phyloP scores from a whole-genome alignment of 2,329 filamentous ascomycete genomes.

The Fusarium chaquense region DNA sequence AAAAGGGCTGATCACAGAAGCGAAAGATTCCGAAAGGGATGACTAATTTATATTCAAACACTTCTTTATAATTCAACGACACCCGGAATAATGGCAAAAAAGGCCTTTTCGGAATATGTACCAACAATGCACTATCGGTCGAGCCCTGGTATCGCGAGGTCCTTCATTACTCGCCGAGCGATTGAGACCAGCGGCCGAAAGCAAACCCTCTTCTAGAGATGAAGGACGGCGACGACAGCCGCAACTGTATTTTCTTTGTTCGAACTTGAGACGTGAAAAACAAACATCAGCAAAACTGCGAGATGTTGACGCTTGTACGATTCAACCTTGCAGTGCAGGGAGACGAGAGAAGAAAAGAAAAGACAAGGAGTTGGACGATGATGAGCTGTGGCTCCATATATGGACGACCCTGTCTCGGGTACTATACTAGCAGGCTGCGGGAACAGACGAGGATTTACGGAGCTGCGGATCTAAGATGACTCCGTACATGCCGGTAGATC shows the following conservation, averaged over 20 bases:
- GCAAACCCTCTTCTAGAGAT: neutral
- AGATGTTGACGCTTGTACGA: constrained; percentile 31
- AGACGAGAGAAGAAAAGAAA: neutral
- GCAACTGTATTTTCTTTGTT: constrained; percentile 38
- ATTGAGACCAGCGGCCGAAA: constrained; percentile 9
- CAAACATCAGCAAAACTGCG: constrained; percentile 28
- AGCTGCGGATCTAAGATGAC: constrained; percentile 14
- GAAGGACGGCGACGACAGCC: constrained; percentile 7
- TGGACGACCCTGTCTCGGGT: constrained; percentile 19
- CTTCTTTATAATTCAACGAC: constrained; percentile 24
- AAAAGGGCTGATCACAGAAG: constrained; percentile 33
- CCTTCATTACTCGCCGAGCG: neutral
- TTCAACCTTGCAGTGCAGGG: constrained; percentile 3
- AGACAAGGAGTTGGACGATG: neutral
- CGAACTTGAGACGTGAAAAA: constrained; percentile 9
- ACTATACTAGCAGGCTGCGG: constrained; percentile 3
- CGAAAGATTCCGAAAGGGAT: constrained; percentile 11
- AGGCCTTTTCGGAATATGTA: neutral
- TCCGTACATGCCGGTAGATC: constrained; percentile 8
- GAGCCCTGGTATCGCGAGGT: constrained; percentile 1
- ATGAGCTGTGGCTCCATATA: constrained; percentile 30
- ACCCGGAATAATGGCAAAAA: constrained; percentile 3
- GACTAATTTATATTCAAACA: constrained; percentile 17
- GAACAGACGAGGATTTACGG: constrained; percentile 11
- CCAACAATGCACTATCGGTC: neutral